A percentile compares a stretch with the other conserved stretches of the same genome.
Evolutionary conservation across 225 moss, liverwort and hornwort genomes (phyloP).

Genomic region (Neckera pumila): DNA sequence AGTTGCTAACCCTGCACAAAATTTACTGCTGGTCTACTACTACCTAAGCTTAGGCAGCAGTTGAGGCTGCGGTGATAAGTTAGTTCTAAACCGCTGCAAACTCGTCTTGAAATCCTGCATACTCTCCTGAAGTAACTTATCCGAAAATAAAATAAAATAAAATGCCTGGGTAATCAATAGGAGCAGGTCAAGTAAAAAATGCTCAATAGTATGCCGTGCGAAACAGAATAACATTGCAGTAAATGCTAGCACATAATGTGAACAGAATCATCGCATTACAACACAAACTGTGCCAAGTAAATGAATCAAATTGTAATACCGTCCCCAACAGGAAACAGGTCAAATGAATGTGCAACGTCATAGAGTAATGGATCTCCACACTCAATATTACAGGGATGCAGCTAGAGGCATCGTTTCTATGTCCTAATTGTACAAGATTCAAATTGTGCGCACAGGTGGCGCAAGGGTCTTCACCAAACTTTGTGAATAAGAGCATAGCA

Average conservation of each 20-base stretch:
- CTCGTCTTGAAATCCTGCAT: background rate
- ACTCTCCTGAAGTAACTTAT: background rate
- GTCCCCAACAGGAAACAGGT: background rate
- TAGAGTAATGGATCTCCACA: constrained; percentile 8
- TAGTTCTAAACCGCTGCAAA: background rate
- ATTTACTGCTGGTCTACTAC: background rate
- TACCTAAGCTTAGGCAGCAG: background rate
- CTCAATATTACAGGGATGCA: constrained; percentile 14
- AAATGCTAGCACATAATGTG: background rate
- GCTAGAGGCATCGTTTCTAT: constrained; percentile 9
- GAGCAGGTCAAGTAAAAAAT: background rate
- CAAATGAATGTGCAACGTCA: constrained; percentile 12
- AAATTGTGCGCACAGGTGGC: background rate
- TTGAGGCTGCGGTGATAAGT: background rate
- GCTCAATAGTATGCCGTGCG: background rate
- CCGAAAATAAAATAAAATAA: too few species aligned
- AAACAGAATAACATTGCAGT: background rate
- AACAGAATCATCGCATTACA: background rate
- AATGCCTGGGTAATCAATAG: background rate
- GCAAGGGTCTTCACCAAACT: background rate
- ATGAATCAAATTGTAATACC: background rate
- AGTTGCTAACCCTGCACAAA: background rate
- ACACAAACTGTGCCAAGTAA: background rate
- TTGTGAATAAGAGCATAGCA: background rate
- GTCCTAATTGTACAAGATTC: constrained; percentile 12